A percentile compares a stretch with the other conserved stretches of the same genome.
Evolutionary conservation across 208 protist species (phyloP).

Genomic region (Tritrichomonas foetus): DNA sequence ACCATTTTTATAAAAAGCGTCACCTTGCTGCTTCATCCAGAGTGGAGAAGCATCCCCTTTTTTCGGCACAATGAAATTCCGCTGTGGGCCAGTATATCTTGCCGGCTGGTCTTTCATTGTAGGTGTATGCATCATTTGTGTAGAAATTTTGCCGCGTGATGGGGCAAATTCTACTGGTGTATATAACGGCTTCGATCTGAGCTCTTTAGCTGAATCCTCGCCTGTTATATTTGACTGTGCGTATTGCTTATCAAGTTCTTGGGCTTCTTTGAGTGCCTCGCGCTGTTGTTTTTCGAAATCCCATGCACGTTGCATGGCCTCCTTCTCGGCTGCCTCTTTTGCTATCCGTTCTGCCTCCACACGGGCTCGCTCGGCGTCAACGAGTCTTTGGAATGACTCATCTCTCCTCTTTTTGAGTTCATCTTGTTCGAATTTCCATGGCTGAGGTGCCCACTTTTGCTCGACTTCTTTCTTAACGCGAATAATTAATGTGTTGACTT

Average conservation of each 20-base stretch:
- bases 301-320: constrained; percentile 17
- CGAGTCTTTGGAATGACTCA: neutral
- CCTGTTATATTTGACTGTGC: neutral
- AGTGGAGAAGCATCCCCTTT: constrained; percentile 16
- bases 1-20: neutral
- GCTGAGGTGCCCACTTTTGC: neutral
- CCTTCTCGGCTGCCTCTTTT: neutral
- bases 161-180: neutral
- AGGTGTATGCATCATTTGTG: neutral
- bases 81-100: neutral
- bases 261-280: neutral
- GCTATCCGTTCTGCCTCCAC: neutral
- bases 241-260: constrained; percentile 2
- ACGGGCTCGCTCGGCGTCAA: neutral
- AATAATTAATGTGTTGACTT: neutral
- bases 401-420: constrained; percentile 23
- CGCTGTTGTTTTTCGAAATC: constrained; percentile 34
- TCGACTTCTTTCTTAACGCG: neutral
- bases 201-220: neutral
- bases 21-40: constrained; percentile 9
- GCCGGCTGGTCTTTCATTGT: neutral
- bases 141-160: neutral
- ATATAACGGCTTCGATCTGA: neutral
- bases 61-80: constrained; percentile 7
- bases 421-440: neutral